phyloP scores from a whole-genome alignment of 257 asterid species.

The Anisodus tanguticus region DNA sequence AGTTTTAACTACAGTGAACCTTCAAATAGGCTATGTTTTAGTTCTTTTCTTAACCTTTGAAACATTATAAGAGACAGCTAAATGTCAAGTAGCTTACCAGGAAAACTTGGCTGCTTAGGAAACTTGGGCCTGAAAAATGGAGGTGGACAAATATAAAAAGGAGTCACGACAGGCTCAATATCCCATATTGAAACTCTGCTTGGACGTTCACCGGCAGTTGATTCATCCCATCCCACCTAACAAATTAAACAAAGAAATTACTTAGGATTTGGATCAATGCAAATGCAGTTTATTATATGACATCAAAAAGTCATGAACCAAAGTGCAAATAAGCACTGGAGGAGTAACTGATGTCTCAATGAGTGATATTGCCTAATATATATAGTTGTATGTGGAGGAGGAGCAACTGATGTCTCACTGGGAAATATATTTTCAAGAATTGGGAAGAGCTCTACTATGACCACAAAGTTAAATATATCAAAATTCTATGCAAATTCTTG shows the following conservation, averaged over 20 bases:
- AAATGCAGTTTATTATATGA: not conserved
- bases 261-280: not conserved
- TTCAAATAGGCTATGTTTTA: not conserved
- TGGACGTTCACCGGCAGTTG: constrained; percentile 97
- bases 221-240: constrained; percentile 99
- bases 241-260: not conserved
- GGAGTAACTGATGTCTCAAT: not conserved
- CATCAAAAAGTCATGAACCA: not conserved
- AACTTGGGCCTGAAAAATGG: constrained; percentile 91
- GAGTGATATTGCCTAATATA: not conserved
- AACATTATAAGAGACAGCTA: not conserved
- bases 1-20: constrained; percentile 8
- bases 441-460: not conserved
- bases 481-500: not conserved
- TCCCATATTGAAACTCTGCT: constrained; percentile 94
- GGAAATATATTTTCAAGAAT: constrained; percentile 15
- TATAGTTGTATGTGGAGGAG: not conserved
- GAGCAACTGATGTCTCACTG: not conserved
- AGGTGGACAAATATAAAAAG: constrained; percentile 93
- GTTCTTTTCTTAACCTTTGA: not conserved
- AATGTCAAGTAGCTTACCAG: constrained; percentile 52
- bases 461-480: constrained; percentile 23
- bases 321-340: not conserved
- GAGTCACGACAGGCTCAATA: constrained; percentile 88
- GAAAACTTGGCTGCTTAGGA: constrained; percentile 71